Base-by-base conservation (phyloP, 495 filamentous ascomycete species). In the Hyphodiscus hymeniophilus region DNA sequence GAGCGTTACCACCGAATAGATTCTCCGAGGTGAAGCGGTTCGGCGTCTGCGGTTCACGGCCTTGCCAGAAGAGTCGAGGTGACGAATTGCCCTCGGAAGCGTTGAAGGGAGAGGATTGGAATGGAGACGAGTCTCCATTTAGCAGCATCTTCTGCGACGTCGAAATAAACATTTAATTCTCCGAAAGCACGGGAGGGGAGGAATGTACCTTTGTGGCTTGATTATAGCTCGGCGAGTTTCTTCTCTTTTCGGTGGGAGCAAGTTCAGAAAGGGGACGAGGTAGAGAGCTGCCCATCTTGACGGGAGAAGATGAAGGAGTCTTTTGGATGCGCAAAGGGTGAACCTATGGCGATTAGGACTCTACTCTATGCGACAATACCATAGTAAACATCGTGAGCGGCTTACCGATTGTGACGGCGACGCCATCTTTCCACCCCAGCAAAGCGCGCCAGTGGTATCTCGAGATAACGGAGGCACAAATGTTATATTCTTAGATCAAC, bases 31-130 rank as follows among this genome's bases (percentile, higher is more conserved):
- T 77, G 53, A 76, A 76, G 24, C 79, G 75, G 55, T 74, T 79
- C 1, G 79, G 75, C 28, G 80, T 75, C 0, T 77, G 71, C 21
- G 80, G 73, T 51, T 87, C 85, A 39, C 82, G 81, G 50, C 79
- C 85, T 61, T 92, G 82, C 89, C 89, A 94, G 65, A 92, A 94
- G 13, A 82, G 68, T 43, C 84, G 84, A 21, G 87, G 81, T 12
- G 88, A 89, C 28, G 82, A 77, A 22, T 80, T 72, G 51, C 63
- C 54, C 42, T 69, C 72, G 17, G 60, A 52, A n/a, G 58, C 60
- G 44, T 75, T 77, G 57, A 82, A 71, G 17, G 84, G 86, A 3
- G 86, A 89, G 16, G 81, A 75, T 58, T 89, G 84, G 69, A 85
- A 86, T 45, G 83, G 78, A 38, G 85, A 82, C 26, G 82, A 83